Conservation (phyloP, 768 basidiomycete species). For the Mycena latifolia region DNA sequence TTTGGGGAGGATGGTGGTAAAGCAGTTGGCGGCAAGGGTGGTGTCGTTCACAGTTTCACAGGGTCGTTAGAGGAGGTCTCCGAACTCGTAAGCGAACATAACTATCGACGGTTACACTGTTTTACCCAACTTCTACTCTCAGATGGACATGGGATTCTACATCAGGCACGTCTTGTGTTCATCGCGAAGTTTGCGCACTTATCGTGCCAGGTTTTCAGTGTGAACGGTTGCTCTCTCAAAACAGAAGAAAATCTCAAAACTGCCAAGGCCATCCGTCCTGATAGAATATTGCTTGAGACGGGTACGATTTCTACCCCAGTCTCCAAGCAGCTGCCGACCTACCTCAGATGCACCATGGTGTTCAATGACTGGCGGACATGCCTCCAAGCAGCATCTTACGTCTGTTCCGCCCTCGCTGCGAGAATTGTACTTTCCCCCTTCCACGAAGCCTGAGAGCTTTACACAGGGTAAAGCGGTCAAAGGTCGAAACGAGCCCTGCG, state of each 20-base stretch:
- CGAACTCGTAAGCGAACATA: slow-evolving; percentile 67
- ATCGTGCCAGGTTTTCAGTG: slow-evolving; percentile 44
- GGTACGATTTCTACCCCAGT: slow-evolving; percentile 52
- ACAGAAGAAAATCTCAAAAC: slow-evolving; percentile 72
- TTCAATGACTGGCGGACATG: slow-evolving; percentile 74
- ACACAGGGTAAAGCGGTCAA: slow-evolving; percentile 73
- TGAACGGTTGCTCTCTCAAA: slow-evolving; percentile 86
- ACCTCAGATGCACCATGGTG: slow-evolving; percentile 78
- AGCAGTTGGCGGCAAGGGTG: slow-evolving; percentile 70
- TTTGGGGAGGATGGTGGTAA: slow-evolving; percentile 69
- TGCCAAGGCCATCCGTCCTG: slow-evolving; percentile 66
- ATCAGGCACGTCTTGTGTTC: slow-evolving; percentile 55
- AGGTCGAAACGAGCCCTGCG: slow-evolving; percentile 80
- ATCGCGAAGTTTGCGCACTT: neutral
- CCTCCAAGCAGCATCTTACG: slow-evolving; percentile 64
- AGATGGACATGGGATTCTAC: slow-evolving; percentile 83
- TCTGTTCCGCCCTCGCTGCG: slow-evolving; percentile 61
- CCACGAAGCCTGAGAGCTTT: slow-evolving; percentile 70
- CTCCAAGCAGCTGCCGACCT: neutral
- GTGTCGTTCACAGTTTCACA: slow-evolving; percentile 89
- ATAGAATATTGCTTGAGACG: slow-evolving; percentile 79
- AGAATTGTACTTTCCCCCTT: slow-evolving; percentile 62
- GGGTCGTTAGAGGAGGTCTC: slow-evolving; percentile 71
- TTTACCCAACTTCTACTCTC: slow-evolving; percentile 18
- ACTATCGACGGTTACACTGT: neutral